phyloP scores from a whole-genome alignment of 805 yeast genomes.

The Pichia californica region DNA sequence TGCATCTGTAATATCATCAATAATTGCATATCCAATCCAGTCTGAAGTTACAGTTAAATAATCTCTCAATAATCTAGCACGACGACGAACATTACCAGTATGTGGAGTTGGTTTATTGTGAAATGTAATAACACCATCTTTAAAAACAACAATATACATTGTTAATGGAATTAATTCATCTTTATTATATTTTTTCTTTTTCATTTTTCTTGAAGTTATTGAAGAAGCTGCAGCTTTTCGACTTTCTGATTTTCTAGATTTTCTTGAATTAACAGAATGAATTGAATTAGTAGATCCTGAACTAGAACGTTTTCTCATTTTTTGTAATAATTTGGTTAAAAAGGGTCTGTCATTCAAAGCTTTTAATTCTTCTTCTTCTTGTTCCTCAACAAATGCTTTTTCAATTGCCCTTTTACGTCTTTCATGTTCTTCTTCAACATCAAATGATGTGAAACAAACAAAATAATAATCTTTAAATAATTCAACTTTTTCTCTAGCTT shows the following conservation, averaged over 20 bases:
- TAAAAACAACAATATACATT: conserved; percentile 88
- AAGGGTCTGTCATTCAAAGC: conserved; percentile 13
- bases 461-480: conserved; percentile 85
- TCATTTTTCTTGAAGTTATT: conserved; percentile 15
- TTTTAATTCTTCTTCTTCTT: conserved; percentile 16
- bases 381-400: conserved; percentile 15
- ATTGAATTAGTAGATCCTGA: neutral
- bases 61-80: conserved; percentile 83
- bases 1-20: conserved; percentile 96
- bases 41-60: conserved; percentile 87
- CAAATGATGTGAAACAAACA: conserved; percentile 82
- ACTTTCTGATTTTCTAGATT: conserved; percentile 4
- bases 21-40: conserved; percentile 95
- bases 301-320: neutral
- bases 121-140: conserved; percentile 85
- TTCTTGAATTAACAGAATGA: conserved; percentile 5
- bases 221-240: conserved; percentile 13
- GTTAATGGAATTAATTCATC: conserved; percentile 82
- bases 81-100: conserved; percentile 89
- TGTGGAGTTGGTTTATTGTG: conserved; percentile 95
- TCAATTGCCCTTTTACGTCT: conserved; percentile 27
- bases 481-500: conserved; percentile 93
- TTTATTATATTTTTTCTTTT: conserved; percentile 16
- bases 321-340: conserved; percentile 12
- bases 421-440: conserved; percentile 68